Conservation (phyloP, 2,329 filamentous ascomycete species). For the Drechslerella dactyloides region DNA sequence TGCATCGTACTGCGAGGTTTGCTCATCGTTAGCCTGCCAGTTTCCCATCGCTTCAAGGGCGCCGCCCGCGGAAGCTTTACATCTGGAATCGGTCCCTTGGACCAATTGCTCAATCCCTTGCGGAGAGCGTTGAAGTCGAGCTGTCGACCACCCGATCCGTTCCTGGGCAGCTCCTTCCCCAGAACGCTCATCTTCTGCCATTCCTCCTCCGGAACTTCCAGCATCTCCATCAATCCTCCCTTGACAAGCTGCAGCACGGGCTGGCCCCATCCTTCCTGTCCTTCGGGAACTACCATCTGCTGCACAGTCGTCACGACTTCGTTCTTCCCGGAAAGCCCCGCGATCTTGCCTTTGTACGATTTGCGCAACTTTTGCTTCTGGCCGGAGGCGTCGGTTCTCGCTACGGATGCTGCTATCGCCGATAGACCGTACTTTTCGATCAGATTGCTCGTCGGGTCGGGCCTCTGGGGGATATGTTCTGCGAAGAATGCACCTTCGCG, state of each 20-base stretch:
- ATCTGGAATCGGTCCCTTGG: conserved; percentile 43
- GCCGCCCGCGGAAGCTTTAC: conserved; percentile 28
- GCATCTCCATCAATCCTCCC: conserved; percentile 53
- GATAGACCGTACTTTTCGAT: conserved; percentile 62
- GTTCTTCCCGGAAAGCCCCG: conserved; percentile 62
- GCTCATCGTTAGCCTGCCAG: conserved; percentile 20
- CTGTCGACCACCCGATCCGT: conserved; percentile 37
- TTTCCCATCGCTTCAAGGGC: not conserved
- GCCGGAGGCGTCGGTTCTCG: conserved; percentile 62
- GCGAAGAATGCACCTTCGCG: conserved; percentile 13
- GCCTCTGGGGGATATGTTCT: conserved; percentile 55
- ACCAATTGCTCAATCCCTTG: conserved; percentile 49
- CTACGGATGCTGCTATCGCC: conserved; percentile 61
- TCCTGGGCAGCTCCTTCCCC: conserved; percentile 57
- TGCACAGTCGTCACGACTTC: conserved; percentile 57
- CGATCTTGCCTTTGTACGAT: conserved; percentile 65
- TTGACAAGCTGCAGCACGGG: conserved; percentile 48
- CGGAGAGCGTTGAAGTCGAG: conserved; percentile 43
- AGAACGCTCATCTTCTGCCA: conserved; percentile 58
- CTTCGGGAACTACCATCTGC: conserved; percentile 56
- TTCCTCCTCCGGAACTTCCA: conserved; percentile 59
- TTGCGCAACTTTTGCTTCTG: conserved; percentile 66
- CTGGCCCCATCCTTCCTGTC: conserved; percentile 51
- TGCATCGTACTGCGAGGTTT: conserved; percentile 53
- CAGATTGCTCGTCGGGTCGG: conserved; percentile 62